Base-by-base conservation (phyloP, 2,329 filamentous ascomycete species). In the Aureobasidium pullulans region DNA sequence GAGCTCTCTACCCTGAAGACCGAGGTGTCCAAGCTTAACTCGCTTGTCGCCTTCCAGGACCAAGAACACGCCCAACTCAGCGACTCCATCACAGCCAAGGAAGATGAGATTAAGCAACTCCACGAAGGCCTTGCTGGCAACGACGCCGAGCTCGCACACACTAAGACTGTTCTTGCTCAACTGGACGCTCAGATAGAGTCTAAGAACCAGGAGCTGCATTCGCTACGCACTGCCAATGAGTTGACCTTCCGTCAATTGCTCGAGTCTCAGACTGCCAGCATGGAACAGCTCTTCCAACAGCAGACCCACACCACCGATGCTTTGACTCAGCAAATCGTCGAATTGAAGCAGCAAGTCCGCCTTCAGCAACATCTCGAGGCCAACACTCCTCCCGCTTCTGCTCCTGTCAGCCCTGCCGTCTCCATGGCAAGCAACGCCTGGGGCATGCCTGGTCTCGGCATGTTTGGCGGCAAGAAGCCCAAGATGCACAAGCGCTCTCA, bases 181-280 rank as follows among this genome's bases (percentile, higher is more conserved):
- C 52, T 56, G 36, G 52, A 56, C 19, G 52, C 52, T 13, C 52
- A 56, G 40, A 56, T 56, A 29, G 52, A 56, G 13, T 46, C 39
- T 10, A 56, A 56, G 31, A 56, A 56, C 40, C 52, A 56, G 13
- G 52, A 56, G 32, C 39, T 56, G 40, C 52, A 56, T 11, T 56
- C 52, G 6, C 40, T 56, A 31, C 52, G 52, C 52, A 56, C 52
- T 7, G 40, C 52, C 36, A 56, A 56, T 31, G 52, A 56, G 40
- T 16, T 56, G 39, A 44, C 40, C 29, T 56, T 56, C 40, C 39
- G 52, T 19, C 52, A 56, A 46, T 15, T 56, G 39, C 52, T 56
- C 29, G 52, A 56, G 31, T 44, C 52, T 6, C 52, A 56, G 29
- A 56, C 39, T 5, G 40, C 52, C 1, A 44, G 39, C 40, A 56